A percentile compares a stretch with the other conserved stretches of the same genome.
These are phyloP conservation scores for Fusarium sp. DNA, from an alignment of 2,329 filamentous ascomycete species.

Conservation along the genomic window DNA sequence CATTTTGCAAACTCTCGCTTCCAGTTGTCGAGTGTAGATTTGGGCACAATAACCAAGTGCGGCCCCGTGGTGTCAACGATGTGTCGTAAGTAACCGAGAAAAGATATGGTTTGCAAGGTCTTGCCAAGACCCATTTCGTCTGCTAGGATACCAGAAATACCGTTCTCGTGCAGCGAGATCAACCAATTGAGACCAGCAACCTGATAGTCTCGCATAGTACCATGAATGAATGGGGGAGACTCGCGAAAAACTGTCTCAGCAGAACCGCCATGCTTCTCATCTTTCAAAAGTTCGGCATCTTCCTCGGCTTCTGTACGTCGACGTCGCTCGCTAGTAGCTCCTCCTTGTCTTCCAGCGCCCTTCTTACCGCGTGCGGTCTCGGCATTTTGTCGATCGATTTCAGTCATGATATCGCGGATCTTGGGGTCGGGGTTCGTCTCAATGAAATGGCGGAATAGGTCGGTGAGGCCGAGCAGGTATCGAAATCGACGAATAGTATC, in stretches of 20 bases:
- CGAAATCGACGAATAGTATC: constrained; percentile 94
- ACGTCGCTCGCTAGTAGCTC: constrained; percentile 78
- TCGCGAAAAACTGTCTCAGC: constrained; percentile 93
- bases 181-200: constrained; percentile 96
- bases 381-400: constrained; percentile 93
- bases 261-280: constrained; percentile 87
- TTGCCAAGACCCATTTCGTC: constrained; percentile 99
- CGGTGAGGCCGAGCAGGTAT: constrained; percentile 92
- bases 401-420: constrained; percentile 90
- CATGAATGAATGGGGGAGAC: constrained; percentile 87
- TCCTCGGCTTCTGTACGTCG: constrained; percentile 97
- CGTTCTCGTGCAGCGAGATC: constrained; percentile 96
- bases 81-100: constrained; percentile 92
- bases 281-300: constrained; percentile 85
- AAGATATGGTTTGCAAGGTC: constrained; percentile 96
- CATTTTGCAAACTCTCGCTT: constrained; percentile 91
- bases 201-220: constrained; percentile 96
- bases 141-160: constrained; percentile 96
- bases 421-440: constrained; percentile 95
- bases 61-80: constrained; percentile 89
- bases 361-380: constrained; percentile 77
- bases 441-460: constrained; percentile 98
- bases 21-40: constrained; percentile 99
- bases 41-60: constrained; percentile 91
- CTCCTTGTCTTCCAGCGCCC: constrained; percentile 80